phyloP scores from a whole-genome alignment of 192 early-diverging fungal genomes.

The Gigaspora rosea region DNA sequence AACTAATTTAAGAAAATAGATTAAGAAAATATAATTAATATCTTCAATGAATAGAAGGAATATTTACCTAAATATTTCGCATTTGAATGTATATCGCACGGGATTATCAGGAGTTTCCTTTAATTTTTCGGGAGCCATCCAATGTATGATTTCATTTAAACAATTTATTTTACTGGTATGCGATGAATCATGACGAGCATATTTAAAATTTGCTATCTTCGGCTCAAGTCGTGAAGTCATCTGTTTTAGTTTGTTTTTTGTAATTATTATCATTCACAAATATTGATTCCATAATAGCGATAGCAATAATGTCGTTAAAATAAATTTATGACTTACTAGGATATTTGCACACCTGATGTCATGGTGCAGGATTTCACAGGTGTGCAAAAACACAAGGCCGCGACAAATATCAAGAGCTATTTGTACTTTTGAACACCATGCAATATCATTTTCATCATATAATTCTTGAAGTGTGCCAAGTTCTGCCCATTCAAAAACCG shows the following conservation, averaged over 20 bases:
- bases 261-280: background rate
- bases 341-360: slow-evolving; percentile 25
- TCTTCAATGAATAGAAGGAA: background rate
- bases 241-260: background rate
- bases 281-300: background rate
- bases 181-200: background rate
- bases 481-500: slow-evolving; percentile 33
- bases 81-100: slow-evolving; percentile 8
- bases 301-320: background rate
- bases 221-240: slow-evolving; percentile 1
- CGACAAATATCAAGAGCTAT: slow-evolving; percentile 26
- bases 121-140: slow-evolving; percentile 31
- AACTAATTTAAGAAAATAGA: too few relatives aligned
- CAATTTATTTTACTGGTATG: background rate
- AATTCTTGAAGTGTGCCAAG: background rate
- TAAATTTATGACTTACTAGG: background rate
- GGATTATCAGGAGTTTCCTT: background rate
- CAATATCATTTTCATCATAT: background rate
- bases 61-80: slow-evolving; percentile 24
- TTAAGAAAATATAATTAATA: too few relatives aligned
- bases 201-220: slow-evolving; percentile 26
- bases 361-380: slow-evolving; percentile 10
- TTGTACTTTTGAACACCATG: background rate
- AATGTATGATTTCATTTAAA: slow-evolving; percentile 6
- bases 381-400: slow-evolving; percentile 12